Conservation (phyloP, 805 yeast genomes). For the Kodamaea laetipori region DNA sequence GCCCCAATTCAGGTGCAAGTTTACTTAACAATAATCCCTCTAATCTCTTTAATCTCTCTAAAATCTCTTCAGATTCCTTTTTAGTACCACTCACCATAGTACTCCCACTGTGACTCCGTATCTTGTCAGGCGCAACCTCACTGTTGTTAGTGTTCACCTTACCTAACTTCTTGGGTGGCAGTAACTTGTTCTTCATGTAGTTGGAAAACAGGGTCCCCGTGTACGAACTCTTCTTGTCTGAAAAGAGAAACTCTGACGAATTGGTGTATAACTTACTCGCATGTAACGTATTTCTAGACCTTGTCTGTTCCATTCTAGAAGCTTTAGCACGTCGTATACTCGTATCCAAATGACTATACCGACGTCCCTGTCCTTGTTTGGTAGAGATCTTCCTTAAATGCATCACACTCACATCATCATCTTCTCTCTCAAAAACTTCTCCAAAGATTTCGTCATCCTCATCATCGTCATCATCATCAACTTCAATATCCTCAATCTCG, state of each 20-base stretch:
- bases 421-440: slow-evolving; percentile 18
- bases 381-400: slow-evolving; percentile 31
- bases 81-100: slow-evolving; percentile 8
- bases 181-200: slow-evolving; percentile 1
- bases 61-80: slow-evolving; percentile 16
- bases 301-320: slow-evolving; percentile 1
- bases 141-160: slow-evolving; percentile 19
- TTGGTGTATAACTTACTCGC: slow-evolving; percentile 5
- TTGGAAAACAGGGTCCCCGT: slow-evolving; percentile 1
- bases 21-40: slow-evolving; percentile 15
- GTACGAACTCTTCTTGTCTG: slow-evolving; percentile 8
- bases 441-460: slow-evolving; percentile 13
- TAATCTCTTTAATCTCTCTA: slow-evolving; percentile 21
- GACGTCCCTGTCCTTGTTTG: slow-evolving; percentile 15
- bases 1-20: slow-evolving; percentile 7
- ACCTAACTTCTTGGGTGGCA: slow-evolving; percentile 10
- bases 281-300: slow-evolving; percentile 6
- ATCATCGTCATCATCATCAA: slow-evolving; percentile 17
- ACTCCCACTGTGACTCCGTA: slow-evolving; percentile 2
- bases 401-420: slow-evolving; percentile 29
- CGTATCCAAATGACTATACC: slow-evolving; percentile 19
- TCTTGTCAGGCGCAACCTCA: not conserved
- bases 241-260: slow-evolving; percentile 9
- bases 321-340: slow-evolving; percentile 10
- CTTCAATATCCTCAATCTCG: slow-evolving; percentile 11